Evolutionary conservation across 306 rosid genomes (phyloP).

Genomic region (Ceratonia siliqua): DNA sequence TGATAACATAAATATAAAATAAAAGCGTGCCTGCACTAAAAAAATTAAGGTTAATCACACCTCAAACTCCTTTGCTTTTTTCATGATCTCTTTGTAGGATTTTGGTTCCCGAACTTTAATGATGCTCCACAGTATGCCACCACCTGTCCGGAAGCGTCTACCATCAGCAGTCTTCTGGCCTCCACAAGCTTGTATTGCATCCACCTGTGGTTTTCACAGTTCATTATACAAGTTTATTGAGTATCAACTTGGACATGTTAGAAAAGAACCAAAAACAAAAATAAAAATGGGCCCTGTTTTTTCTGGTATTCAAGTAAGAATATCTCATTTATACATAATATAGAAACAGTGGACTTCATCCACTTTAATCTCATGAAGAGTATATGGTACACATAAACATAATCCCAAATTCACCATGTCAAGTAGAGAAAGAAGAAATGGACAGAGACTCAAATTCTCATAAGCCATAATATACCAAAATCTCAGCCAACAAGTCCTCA

Average conservation of each 20-base stretch:
- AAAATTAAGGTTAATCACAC: conserved; percentile 39
- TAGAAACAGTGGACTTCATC: not conserved
- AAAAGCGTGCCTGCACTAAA: not conserved
- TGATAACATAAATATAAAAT: not conserved
- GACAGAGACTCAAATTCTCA: not conserved
- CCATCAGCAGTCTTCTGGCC: conserved; percentile 88
- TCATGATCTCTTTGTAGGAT: conserved; percentile 87
- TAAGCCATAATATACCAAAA: not conserved
- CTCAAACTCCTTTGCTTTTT: conserved; percentile 83
- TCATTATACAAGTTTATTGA: conserved; percentile 26
- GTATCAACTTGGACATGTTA: conserved; percentile 11
- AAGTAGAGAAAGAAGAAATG: not conserved
- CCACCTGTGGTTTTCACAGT: conserved; percentile 59
- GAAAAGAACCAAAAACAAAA: conserved; percentile 14
- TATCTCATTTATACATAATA: conserved; percentile 3
- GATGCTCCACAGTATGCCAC: conserved; percentile 87
- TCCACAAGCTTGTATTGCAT: conserved; percentile 82
- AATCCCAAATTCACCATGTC: not conserved
- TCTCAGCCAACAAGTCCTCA: conserved; percentile 19
- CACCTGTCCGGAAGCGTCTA: conserved; percentile 70
- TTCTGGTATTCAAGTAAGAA: conserved; percentile 16
- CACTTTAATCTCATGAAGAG: not conserved
- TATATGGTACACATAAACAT: not conserved
- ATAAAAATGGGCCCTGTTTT: not conserved
- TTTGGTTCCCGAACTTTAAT: conserved; percentile 83